Evolutionary conservation across 2,329 filamentous ascomycete species (phyloP), one percentile per base, ranked within the genome.

Genomic region (Fusarium keratoplasticum): DNA sequence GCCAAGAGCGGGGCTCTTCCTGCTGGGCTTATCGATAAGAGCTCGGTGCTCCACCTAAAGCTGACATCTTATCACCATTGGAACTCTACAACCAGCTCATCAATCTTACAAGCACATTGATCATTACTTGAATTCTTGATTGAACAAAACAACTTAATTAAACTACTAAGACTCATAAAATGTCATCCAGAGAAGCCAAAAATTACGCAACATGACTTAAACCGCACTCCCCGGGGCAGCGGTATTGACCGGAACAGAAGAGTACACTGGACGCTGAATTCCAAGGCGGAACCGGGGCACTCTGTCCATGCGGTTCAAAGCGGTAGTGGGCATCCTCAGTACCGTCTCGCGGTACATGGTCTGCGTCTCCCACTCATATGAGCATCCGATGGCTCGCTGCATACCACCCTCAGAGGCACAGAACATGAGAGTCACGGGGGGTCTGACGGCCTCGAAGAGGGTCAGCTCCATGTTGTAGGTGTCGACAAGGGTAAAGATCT

Each of bases 401-500:
- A 79, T 79, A 18, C 77, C 77, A 4, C 77, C 77, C 60, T 79
- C 77, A 0, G 74, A 71, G 6, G 77, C 77, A 44, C 77, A 79
- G 66, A 79, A 77, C 76, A 79, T 78, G 59, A 79, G 73, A 18
- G 77, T 76, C 4, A 67, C 71, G 0, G 77, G 77, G 6, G 77
- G 77, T 16, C 75, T 62, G 27, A 74, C 77, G 2, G 82, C 81
- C 42, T 82, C 76, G 25, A 83, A 83, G 4, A 82, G 67, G 6
- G 80, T 83, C 36, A 80, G 58, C 44, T 79, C 67, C 81, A 83
- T 81, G 71, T 79, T 81, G 67, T 79, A 80, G 1, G 81, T 83
- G 38, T 83, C 82, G 0, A 83, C 80, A 16, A 83, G 78, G 2
- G 82, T 83, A 38, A 83, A 83, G 31, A 82, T 73, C 74, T 79